A percentile compares a stretch with the other conserved stretches of the same genome.
Conservation (phyloP, 192 early-diverging fungal species). For the Backusella morwellensis region DNA sequence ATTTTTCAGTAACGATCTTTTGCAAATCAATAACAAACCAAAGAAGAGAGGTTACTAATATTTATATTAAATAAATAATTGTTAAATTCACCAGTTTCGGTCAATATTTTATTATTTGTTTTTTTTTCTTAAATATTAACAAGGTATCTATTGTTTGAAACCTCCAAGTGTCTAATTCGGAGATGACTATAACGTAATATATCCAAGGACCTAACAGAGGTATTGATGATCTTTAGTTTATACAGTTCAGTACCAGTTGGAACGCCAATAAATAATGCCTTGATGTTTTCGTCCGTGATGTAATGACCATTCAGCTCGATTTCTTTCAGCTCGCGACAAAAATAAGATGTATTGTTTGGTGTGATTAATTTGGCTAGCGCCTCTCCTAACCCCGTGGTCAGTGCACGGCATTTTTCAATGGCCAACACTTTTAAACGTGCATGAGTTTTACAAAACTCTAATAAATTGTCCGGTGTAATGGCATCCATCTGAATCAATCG, state of each 20-base stretch:
- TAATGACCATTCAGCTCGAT: not conserved
- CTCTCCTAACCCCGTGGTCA: not conserved
- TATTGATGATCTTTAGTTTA: not conserved
- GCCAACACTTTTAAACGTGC: not conserved
- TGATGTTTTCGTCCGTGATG: not conserved
- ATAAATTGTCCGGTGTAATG: not conserved
- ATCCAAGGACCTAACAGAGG: not conserved
- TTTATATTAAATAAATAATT: not conserved
- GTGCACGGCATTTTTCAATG: not conserved
- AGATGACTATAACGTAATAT: not conserved
- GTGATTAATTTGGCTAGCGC: not conserved
- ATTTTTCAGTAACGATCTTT: not conserved
- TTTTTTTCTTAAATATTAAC: not conserved
- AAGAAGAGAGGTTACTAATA: not conserved
- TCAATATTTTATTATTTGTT: not conserved
- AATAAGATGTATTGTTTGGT: not conserved
- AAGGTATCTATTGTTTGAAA: not conserved
- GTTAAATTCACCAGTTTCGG: not conserved
- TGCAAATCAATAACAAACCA: not conserved
- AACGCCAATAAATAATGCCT: not conserved
- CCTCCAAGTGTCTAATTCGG: conserved; percentile 1
- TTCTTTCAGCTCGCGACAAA: not conserved
- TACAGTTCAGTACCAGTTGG: not conserved
- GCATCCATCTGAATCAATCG: not conserved
- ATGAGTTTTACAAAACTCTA: not conserved